Evolutionary conservation across 768 basidiomycete genomes (phyloP), one percentile per base, ranked within the genome.

Genomic region (Tricholoma sp.): DNA sequence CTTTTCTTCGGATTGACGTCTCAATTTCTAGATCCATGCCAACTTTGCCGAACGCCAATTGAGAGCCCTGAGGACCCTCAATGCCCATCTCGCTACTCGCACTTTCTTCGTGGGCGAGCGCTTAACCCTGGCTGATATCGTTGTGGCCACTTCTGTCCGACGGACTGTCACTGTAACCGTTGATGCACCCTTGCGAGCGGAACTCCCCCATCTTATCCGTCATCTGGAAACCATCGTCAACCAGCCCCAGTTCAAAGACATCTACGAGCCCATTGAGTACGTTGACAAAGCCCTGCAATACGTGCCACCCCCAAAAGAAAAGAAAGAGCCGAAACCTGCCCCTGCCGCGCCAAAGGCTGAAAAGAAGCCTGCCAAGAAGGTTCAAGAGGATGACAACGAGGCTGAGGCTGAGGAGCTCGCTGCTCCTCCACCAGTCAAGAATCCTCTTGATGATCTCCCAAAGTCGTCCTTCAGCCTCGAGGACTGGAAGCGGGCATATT

Each of bases 401-500:
- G 92, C 94, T 5, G 88, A 87, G 59, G 76, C 78, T 57, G 72
- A 80, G 47, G 84, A 89, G 24, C 85, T 88, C 21, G 83, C 82
- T 51, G 93, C 89, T 74, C 92, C 89, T 74, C 92, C 95, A 63
- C 96, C 96, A 72, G 82, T 74, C 57, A 94, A 95, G 83, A 96
- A 97, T 82, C 96, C 96, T 24, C 85, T 96, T 53, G 96, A 97
- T 62, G 80, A 83, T 60, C 84, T 98, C 39, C 93, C 94, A 64
- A 95, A 91, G 74, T 89, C 90, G 10, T 75, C 82, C 5, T 85
- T 91, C 74, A 93, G 93, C 78, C 84, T 94, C 56, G 90, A 96
- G 72, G 94, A 98, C 75, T 97, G 93, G 94, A 98, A 98, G 73
- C 87, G 92, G 46, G 88, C 90, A 45, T 99, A 98, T 80, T 97